These are phyloP conservation scores for Zopfochytrium polystomum DNA, from an alignment of 371 early-diverging fungal genomes.

Conservation along the genomic window DNA sequence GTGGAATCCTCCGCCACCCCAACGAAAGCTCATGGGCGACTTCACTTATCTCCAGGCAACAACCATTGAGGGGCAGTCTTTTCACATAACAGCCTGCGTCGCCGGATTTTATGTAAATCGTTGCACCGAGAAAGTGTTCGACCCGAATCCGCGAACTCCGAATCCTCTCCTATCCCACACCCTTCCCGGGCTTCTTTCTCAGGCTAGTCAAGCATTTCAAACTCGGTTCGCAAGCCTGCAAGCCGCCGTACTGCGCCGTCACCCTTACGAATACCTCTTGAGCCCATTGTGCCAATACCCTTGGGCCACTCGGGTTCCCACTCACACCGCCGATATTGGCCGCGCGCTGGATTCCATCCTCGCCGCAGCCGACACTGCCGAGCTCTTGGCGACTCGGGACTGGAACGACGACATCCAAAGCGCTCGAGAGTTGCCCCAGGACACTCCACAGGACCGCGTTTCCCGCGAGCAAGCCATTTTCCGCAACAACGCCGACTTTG, in stretches of 20 bases:
- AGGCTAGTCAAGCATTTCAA: constrained; percentile 59
- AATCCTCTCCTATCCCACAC: constrained; percentile 49
- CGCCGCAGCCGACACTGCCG: constrained; percentile 55
- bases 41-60: constrained; percentile 77
- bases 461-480: constrained; percentile 78
- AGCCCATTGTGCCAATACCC: constrained; percentile 65
- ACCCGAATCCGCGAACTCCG: too few species aligned
- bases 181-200: constrained; percentile 29
- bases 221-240: constrained; percentile 66
- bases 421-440: constrained; percentile 77
- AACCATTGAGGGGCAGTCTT: constrained; percentile 76
- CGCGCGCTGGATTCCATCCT: constrained; percentile 68
- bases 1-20: constrained; percentile 88
- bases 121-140: constrained; percentile 70
- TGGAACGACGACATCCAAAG: constrained; percentile 96
- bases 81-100: constrained; percentile 81
- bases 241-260: constrained; percentile 62
- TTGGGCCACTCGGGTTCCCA: constrained; percentile 70
- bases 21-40: constrained; percentile 76
- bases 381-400: constrained; percentile 78
- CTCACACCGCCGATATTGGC: constrained; percentile 59
- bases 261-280: constrained; percentile 75
- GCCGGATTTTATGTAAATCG: constrained; percentile 85
- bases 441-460: constrained; percentile 78
- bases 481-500: constrained; percentile 85